Base-by-base conservation (phyloP, 1,284 basidiomycete species). In the Cryptococcus depauperatus region DNA sequence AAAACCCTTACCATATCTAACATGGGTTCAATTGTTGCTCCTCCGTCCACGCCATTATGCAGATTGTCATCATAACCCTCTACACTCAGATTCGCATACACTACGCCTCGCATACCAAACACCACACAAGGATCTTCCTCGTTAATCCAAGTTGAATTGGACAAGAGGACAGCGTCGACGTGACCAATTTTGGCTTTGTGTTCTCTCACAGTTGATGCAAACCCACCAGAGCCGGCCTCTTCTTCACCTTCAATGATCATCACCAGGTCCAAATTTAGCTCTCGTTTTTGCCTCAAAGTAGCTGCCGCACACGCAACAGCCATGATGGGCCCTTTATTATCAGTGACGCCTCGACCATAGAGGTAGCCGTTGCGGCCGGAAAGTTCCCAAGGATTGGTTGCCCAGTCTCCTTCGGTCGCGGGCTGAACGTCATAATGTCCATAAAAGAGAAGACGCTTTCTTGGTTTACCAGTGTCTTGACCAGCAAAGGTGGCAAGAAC, bases 191-290 rank as follows among this genome's bases (percentile, higher is more conserved):
- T 4, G 11, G 61, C 87, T 77, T 88, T 87, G 68, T 91, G 75
- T 47, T 75, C 77, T 43, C 74, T 66, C 7, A 97, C 84, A 0
- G 84, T 79, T 22, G 84, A 80, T 35, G 75, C 77, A 58, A 98
- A 93, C 0, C 91, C 90, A 1, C 76, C 71, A 60, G 88, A 92
- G 4, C 93, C 93, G 18, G 81, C 82, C 68, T 98, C 95, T 64
- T 96, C 95, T 66, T 97, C 92, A 0, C 93, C 93, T 71, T 98
- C 93, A 28, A 97, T 81, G 40, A 97, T 71, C 68, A 97, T 83
- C 3, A 96, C 82, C 1, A 98, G 68, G 59, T 98, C 93, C 1
- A 90, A 78, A 26, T 81, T 84, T 1, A 98, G 78, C 23, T 81
- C 77, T 1, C 88, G 76, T 11, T 76, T 74, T 32, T 81, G 76